Conservation (phyloP, 306 rosid genomes). For the Prinsepia uniflora region DNA sequence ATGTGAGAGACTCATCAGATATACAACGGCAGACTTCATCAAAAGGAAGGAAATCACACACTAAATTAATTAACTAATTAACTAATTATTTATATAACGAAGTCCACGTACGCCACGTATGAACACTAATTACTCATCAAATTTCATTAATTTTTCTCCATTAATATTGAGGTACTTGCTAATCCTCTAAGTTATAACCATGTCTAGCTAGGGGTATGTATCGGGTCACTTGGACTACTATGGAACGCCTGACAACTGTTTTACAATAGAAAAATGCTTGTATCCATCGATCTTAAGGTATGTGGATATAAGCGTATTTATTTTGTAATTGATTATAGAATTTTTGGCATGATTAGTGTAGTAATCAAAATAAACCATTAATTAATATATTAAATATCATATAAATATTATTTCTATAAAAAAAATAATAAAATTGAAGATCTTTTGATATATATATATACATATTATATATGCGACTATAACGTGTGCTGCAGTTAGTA, state of each 20-base stretch:
- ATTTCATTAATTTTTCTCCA: not conserved
- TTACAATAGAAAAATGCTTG: not conserved
- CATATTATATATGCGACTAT: no score
- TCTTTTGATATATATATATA: no score
- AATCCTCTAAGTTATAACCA: not conserved
- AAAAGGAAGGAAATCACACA: slow-evolving; percentile 5
- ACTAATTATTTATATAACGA: not conserved
- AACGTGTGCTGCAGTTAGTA: no score
- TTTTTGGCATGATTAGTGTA: no score
- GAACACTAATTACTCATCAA: slow-evolving; percentile 22
- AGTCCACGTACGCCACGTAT: not conserved
- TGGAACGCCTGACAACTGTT: slow-evolving; percentile 1
- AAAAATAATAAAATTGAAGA: no score
- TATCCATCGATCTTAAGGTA: no score
- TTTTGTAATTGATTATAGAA: no score
- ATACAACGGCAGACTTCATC: not conserved
- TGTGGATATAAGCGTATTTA: no score
- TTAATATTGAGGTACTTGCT: slow-evolving; percentile 15
- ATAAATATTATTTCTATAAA: no score
- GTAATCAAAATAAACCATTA: no score
- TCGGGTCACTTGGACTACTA: slow-evolving; percentile 6
- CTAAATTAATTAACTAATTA: not conserved
- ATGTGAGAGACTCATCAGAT: slow-evolving; percentile 20
- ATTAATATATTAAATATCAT: no score
- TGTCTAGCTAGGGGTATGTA: slow-evolving; percentile 43